A percentile compares a stretch with the other conserved stretches of the same genome.
phyloP scores from a whole-genome alignment of 352 stramenopile species.

The Phytophthora meadii region DNA sequence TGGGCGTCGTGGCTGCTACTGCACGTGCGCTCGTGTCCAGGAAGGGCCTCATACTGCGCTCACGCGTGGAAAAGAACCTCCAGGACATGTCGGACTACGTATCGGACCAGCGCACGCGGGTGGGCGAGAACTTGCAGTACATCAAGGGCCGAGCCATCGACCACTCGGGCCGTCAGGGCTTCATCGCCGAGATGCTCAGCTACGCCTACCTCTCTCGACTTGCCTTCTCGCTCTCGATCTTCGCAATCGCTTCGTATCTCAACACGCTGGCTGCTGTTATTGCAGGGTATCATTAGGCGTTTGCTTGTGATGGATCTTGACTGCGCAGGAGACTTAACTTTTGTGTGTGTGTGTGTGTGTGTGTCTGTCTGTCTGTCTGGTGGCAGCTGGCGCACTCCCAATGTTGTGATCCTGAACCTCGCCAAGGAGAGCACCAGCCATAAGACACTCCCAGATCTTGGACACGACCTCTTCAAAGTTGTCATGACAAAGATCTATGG shows the following conservation, averaged over 20 bases:
- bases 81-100: conserved; percentile 84
- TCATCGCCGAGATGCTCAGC: conserved; percentile 90
- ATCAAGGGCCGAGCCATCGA: conserved; percentile 75
- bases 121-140: conserved; percentile 79
- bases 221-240: conserved; percentile 78
- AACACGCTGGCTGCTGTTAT: conserved; percentile 86
- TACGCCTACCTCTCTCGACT: conserved; percentile 86
- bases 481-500: conserved; percentile 88
- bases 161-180: conserved; percentile 79
- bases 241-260: conserved; percentile 81
- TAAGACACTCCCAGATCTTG: conserved; percentile 86
- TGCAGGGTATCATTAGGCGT: conserved; percentile 45
- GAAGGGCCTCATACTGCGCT: conserved; percentile 53
- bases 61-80: conserved; percentile 74
- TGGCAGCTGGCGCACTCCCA: conserved; percentile 80
- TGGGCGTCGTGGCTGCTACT: conserved; percentile 66
- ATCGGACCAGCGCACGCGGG: conserved; percentile 61
- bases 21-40: conserved; percentile 51
- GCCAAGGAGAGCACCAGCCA: conserved; percentile 58
- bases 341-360: background rate
- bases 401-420: conserved; percentile 81
- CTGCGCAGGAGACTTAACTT: conserved; percentile 4
- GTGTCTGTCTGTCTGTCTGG: no score
- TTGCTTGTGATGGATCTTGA: conserved; percentile 6
- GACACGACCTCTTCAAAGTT: conserved; percentile 88